phyloP scores from a whole-genome alignment of 176 grass and related monocot genomes.

The Cymbopogon citratus region DNA sequence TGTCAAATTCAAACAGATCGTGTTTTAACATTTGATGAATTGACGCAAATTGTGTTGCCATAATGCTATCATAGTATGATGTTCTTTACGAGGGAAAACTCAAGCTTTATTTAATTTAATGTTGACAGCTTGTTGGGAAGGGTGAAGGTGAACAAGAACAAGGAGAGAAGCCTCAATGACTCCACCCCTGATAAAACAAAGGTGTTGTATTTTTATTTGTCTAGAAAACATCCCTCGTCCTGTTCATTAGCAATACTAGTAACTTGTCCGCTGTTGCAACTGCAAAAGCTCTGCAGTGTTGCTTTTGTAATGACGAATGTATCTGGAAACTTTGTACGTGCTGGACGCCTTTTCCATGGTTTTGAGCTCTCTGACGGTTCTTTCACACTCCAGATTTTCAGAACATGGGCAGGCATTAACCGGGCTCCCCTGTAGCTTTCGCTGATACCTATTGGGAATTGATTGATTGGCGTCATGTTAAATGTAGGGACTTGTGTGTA shows the following conservation, averaged over 20 bases:
- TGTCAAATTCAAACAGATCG: neutral
- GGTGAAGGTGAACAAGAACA: constrained; percentile 48
- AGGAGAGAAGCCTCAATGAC: constrained; percentile 32
- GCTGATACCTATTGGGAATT: neutral
- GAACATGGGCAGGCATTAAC: neutral
- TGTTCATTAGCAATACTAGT: neutral
- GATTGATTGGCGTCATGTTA: neutral
- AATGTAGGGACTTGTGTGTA: no score
- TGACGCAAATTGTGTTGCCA: neutral
- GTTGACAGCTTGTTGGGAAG: constrained; percentile 61
- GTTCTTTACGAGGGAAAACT: constrained; percentile 4
- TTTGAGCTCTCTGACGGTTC: neutral
- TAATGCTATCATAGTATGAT: neutral
- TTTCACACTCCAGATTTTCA: neutral
- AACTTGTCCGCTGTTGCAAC: neutral
- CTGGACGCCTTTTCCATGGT: neutral
- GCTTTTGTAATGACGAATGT: neutral
- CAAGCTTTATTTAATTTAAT: constrained; percentile 6
- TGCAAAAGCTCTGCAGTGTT: neutral
- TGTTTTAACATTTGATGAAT: neutral
- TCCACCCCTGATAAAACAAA: neutral
- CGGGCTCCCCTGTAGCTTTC: neutral
- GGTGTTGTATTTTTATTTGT: neutral
- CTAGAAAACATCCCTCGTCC: neutral
- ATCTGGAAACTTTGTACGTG: neutral